phyloP scores from a whole-genome alignment of 139 green algal species.

The Chlorella sp. region DNA sequence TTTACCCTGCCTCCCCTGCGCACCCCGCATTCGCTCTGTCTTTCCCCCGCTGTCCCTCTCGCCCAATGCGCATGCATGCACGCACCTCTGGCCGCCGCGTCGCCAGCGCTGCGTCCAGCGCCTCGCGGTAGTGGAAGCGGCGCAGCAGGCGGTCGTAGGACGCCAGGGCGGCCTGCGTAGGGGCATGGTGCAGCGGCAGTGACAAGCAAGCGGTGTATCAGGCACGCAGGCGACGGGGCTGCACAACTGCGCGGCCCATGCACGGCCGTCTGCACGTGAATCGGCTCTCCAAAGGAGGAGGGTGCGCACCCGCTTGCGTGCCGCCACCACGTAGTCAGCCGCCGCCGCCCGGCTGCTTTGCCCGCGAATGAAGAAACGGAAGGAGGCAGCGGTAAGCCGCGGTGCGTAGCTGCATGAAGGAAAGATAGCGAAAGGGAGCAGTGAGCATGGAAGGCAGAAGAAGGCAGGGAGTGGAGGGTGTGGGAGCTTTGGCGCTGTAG shows the following conservation, averaged over 20 bases:
- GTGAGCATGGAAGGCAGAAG: not conserved
- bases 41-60: not conserved
- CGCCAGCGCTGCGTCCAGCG: constrained; percentile 78
- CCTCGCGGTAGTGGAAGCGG: constrained; percentile 66
- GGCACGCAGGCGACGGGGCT: no score
- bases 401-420: constrained; percentile 31
- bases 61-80: not conserved
- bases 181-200: no score
- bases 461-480: not conserved
- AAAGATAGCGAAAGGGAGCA: not conserved
- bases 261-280: not conserved
- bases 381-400: constrained; percentile 71
- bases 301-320: constrained; percentile 18
- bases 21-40: no score
- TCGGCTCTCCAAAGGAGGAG: not conserved
- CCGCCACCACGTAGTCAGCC: constrained; percentile 60
- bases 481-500: not conserved
- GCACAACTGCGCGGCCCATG: no score
- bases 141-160: constrained; percentile 75
- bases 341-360: constrained; percentile 57
- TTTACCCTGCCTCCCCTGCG: no score
- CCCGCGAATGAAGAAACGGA: constrained; percentile 86
- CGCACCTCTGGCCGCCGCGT: constrained; percentile 61
- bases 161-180: constrained; percentile 48
- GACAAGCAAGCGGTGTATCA: not conserved